A percentile compares a stretch with the other conserved stretches of the same genome.
These are phyloP conservation scores for Mesembryanthemum crystallinum DNA, from an alignment of 148 eudicot genomes.

Conservation along the genomic window DNA sequence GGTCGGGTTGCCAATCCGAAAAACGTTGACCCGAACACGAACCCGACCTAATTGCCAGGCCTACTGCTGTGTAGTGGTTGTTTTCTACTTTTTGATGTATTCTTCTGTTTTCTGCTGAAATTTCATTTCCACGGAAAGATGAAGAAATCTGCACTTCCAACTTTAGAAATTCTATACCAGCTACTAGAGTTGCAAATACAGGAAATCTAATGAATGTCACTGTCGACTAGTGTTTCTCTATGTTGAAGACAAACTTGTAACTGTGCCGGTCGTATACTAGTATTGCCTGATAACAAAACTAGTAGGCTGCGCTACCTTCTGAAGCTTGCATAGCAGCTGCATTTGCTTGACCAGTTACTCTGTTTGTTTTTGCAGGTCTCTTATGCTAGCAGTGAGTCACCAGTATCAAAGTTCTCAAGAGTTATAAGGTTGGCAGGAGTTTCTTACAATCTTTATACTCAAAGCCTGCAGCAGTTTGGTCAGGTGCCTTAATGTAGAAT, in stretches of 20 bases:
- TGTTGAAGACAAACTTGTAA: no score
- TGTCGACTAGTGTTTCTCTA: no score
- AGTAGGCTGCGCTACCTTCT: not conserved
- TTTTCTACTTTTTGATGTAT: not conserved
- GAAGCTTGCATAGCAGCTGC: not conserved
- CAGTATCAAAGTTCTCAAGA: constrained; percentile 24
- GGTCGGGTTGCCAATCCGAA: no score
- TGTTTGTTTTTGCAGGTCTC: constrained; percentile 41
- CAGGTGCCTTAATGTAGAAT: constrained; percentile 41
- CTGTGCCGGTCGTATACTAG: not conserved
- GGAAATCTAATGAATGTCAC: no score
- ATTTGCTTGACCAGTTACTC: constrained; percentile 12
- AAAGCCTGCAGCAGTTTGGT: constrained; percentile 42
- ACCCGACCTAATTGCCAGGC: no score
- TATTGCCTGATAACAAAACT: not conserved
- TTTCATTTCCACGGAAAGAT: not conserved
- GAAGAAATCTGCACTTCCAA: not conserved
- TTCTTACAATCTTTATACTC: constrained; percentile 44
- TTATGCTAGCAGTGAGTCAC: constrained; percentile 34
- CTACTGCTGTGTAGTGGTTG: not conserved
- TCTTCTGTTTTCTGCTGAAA: not conserved
- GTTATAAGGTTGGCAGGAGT: constrained; percentile 43
- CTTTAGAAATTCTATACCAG: not conserved
- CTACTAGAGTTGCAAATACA: not conserved
- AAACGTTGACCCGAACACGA: no score